Evolutionary conservation across 2,329 filamentous ascomycete species (phyloP), one percentile per base, ranked within the genome.

Genomic region (Arthrobotrys megalospora): DNA sequence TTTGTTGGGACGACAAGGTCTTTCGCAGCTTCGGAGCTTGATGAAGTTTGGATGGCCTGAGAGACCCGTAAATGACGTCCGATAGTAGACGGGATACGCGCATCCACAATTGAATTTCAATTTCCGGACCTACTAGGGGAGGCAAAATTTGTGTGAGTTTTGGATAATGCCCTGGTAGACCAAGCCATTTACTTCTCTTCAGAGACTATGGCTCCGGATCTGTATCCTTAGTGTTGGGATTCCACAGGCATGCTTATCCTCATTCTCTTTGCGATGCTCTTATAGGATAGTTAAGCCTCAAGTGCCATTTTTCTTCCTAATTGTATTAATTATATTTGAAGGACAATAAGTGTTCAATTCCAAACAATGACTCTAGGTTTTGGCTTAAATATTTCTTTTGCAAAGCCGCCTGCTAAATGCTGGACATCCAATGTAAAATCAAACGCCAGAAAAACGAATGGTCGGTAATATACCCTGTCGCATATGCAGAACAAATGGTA

Each of bases 401-500:
- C 16, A 10, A 38, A 48, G 1, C 19, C 45, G 16, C 55, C 34
- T 43, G 55, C 19, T 28, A 19, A 24, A 60, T 60, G 55, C 55
- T 43, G 19, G 16, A 60, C 36, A 60, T 60, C 36, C 19, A 16
- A 28, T 60, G 55, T 14, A 43, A 60, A 43, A 60, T 60, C 55
- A 43, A 70, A 70, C 66, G 43, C 66, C 43, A 41, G 62, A 62
- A 62, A 62, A 47, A 58, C 34, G 60, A 66, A 41, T 55, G 43
- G n/a, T 55, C 67, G 32, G 63, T 52, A 34, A 21, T 43, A 45
- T 68, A 19, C 52, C 41, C 24, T 60, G 47, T 41, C 32, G 34
- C 28, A 48, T 43, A 64, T 58, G 64, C 55, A 45, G 52, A 50
- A 62, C 45, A 50, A 55, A 43, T 76, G 73, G 73, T 77, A 71